A percentile compares a stretch with the other conserved stretches of the same genome.
Evolutionary conservation across 306 rosid species (phyloP).

Genomic region (Aeschynomene evenia): DNA sequence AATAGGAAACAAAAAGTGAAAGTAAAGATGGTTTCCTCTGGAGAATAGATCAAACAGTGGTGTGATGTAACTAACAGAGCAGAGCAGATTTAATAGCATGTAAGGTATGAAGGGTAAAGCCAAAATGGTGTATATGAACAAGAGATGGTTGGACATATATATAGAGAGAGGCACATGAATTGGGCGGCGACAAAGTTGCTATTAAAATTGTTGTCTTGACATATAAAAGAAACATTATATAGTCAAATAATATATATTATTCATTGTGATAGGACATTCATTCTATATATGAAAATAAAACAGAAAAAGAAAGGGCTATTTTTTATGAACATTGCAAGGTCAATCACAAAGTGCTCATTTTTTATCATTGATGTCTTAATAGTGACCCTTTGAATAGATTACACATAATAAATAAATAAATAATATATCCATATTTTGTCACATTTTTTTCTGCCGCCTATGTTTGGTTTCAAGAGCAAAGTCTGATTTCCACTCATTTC

Average conservation of each 20-base stretch:
- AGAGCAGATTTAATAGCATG: no score
- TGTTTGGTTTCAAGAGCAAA: neutral
- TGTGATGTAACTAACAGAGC: no score
- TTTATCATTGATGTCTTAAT: neutral
- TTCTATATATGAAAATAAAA: no score
- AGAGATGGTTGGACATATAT: constrained; percentile 21
- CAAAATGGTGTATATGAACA: constrained; percentile 3
- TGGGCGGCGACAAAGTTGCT: no score
- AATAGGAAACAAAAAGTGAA: no score
- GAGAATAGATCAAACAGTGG: no score
- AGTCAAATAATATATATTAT: constrained; percentile 22
- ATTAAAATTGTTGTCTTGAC: no score
- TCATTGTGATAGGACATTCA: constrained; percentile 13
- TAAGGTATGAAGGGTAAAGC: no score
- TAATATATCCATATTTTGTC: constrained; percentile 22
- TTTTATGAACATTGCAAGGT: neutral
- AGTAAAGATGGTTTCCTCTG: no score
- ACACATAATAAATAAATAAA: no score
- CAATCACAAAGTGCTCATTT: constrained; percentile 23
- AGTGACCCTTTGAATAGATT: neutral
- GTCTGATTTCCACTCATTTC: constrained; percentile 11
- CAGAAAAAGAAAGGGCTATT: neutral
- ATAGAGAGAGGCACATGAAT: neutral
- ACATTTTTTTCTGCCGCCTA: constrained; percentile 3
- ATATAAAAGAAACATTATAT: neutral